Evolutionary conservation across 2,329 filamentous ascomycete genomes (phyloP), one percentile per base, ranked within the genome.

Genomic region (Myriosclerotinia duriaeana): DNA sequence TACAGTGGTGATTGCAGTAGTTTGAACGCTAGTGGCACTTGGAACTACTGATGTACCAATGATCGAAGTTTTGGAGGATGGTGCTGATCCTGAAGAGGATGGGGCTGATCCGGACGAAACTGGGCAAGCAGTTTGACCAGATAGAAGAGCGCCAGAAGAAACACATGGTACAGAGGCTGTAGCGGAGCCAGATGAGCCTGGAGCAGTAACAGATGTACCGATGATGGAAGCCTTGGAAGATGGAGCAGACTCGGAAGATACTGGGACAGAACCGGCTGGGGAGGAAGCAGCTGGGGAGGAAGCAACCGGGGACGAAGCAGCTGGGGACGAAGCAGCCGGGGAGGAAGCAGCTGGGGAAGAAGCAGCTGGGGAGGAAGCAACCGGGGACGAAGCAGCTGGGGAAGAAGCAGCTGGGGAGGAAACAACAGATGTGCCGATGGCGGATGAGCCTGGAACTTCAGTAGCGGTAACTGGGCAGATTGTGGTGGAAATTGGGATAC

Each of bases 401-500:
- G n/a, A n/a, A 30, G 54, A 55, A n/a, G 20, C n/a, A 12, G 8
- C 54, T 58, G 38, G 54, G 22, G 38, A 40, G 0, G 40, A 34
- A 5, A 22, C n/a, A 17, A 54, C 30, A 38, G 30, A n/a, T n/a
- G 53, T n/a, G n/a, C 17, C 53, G 17, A 46, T 44, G 22, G 44
- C 30, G 6, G 42, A 60, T 38, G 58, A 60, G 9, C 44, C 58
- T 38, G 44, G 58, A 60, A 60, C 26, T 9, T 61, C 58, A 34
- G 65, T 55, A 7, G 65, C 74, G n/a, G 66, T 65, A 1, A 71
- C 68, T 17, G 72, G 69, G 65, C 70, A 72, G 9, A 73, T 75
- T 11, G 82, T 83, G 9, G 80, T 83, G 70, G 79, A 81, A 50
- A 81, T 54, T 38, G 79, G 71, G 42, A 83, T 76, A 2, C 62